Base-by-base conservation (phyloP, 345 rosid species). In the Erysimum cheiranthoides region DNA sequence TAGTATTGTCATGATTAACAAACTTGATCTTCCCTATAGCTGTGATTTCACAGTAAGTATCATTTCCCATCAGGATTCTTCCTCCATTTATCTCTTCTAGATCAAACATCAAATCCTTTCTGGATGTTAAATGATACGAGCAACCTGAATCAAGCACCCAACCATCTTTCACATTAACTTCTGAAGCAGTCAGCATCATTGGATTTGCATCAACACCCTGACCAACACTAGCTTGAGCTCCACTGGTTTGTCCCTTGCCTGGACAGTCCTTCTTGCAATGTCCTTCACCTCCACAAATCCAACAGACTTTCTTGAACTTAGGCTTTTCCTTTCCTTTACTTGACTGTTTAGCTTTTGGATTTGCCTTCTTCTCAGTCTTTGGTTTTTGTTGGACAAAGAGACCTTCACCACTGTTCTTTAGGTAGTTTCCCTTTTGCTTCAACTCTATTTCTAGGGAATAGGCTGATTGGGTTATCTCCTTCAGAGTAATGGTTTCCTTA, bases 81-180 rank as follows among this genome's bases (percentile, higher is more conserved):
- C 56, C 70, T 2, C 50, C 49, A 27, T 38, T 0, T 0, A 68
- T 3, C 0, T 52, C 50, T 1, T 68, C 28, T 1, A 68, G 0
- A 6, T 68, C 50, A 52, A 68, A 68, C 27, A 68, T 13, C 0
- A 52, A 10, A 27, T 51, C 35, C 1, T 14, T 38, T 2, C 2
- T 9, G 3, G 0, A 53, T 4, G 61, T 68, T 5, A 52, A 13
- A 0, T 68, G 61, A 10, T 51, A 68, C 1, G 72, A 51, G 1
- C 61, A 68, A 8, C 70, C 70, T 0, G 45, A 49, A 4, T 66
- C 59, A 6, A 66, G 3, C 0, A 66, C 12, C 58, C 70, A 66
- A 0, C 46, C 32, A 3, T 50, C 54, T 17, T 25, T 47, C 17
- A 4, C 5, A 0, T 8, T 21, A 21, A 21, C 25, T 17, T 47